phyloP scores from a whole-genome alignment of 2,329 filamentous ascomycete species.

The Magnaporthiopsis poae region DNA sequence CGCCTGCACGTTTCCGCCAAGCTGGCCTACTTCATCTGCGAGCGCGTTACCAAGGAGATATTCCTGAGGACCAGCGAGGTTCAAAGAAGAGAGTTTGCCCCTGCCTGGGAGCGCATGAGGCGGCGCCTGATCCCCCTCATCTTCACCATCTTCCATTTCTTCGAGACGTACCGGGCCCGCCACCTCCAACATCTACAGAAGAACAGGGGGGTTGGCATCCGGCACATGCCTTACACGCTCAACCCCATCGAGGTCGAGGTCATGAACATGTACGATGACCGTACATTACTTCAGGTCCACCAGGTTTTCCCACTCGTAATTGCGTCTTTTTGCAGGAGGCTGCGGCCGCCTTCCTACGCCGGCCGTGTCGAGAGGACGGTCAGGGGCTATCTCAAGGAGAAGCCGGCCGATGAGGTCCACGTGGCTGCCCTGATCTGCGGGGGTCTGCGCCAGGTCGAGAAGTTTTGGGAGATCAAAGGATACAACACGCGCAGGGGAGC shows the following conservation, averaged over 20 bases:
- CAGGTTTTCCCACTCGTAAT: slow-evolving; percentile 56
- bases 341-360: slow-evolving; percentile 55
- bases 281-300: slow-evolving; percentile 52
- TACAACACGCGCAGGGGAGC: slow-evolving; percentile 50
- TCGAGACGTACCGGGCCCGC: slow-evolving; percentile 52
- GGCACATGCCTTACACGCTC: slow-evolving; percentile 43
- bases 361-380: slow-evolving; percentile 53
- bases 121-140: slow-evolving; percentile 53
- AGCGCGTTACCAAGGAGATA: slow-evolving; percentile 56
- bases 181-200: slow-evolving; percentile 47
- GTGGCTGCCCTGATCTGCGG: slow-evolving; percentile 51
- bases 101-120: slow-evolving; percentile 54
- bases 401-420: slow-evolving; percentile 53
- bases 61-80: slow-evolving; percentile 49
- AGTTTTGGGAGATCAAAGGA: slow-evolving; percentile 57
- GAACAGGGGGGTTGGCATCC: slow-evolving; percentile 41
- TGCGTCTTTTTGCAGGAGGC: slow-evolving; percentile 52
- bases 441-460: slow-evolving; percentile 52
- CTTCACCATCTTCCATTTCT: slow-evolving; percentile 59
- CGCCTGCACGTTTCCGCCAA: slow-evolving; percentile 55
- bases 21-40: slow-evolving; percentile 50
- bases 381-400: slow-evolving; percentile 53
- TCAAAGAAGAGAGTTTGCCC: slow-evolving; percentile 47
- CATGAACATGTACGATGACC: slow-evolving; percentile 56
- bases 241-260: slow-evolving; percentile 54